A percentile compares a stretch with the other conserved stretches of the same genome.
phyloP scores from a whole-genome alignment of 2,329 filamentous ascomycete genomes.

The Chaetomium strumarium region DNA sequence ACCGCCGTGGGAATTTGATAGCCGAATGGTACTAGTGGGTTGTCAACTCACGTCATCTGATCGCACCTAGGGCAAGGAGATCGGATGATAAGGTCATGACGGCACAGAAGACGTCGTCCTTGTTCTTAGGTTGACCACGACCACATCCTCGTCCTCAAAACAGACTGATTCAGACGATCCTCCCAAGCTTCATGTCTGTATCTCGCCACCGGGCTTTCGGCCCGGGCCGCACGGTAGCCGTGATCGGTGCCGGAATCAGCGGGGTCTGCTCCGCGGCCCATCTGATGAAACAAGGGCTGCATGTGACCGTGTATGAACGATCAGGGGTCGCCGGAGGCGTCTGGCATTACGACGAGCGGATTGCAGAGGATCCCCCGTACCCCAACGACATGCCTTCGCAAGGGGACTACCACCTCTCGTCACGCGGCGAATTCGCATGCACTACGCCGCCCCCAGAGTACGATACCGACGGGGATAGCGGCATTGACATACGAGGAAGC shows the following conservation, averaged over 20 bases:
- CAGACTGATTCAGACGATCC: neutral
- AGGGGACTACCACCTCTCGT: conserved; percentile 26
- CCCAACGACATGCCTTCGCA: conserved; percentile 28
- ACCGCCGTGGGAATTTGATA: no score
- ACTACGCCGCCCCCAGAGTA: conserved; percentile 19
- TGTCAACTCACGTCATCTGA: no score
- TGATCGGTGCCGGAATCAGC: conserved; percentile 38
- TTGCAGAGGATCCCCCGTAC: conserved; percentile 29
- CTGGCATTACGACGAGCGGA: conserved; percentile 34
- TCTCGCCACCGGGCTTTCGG: conserved; percentile 38
- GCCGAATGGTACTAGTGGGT: no score
- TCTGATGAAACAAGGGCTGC: conserved; percentile 31
- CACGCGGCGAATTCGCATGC: conserved; percentile 16
- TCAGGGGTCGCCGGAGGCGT: conserved; percentile 32
- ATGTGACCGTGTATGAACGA: conserved; percentile 36
- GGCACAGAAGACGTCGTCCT: no score
- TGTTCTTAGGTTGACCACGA: no score
- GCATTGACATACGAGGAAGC: neutral
- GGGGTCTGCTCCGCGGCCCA: conserved; percentile 36
- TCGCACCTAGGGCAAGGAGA: no score
- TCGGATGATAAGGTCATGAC: no score
- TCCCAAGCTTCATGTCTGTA: neutral
- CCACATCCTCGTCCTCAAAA: neutral
- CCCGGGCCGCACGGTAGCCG: conserved; percentile 27
- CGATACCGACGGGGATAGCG: neutral